These are phyloP conservation scores for Aspergillus japonicus DNA, from an alignment of 2,329 filamentous ascomycete genomes.

Conservation along the genomic window DNA sequence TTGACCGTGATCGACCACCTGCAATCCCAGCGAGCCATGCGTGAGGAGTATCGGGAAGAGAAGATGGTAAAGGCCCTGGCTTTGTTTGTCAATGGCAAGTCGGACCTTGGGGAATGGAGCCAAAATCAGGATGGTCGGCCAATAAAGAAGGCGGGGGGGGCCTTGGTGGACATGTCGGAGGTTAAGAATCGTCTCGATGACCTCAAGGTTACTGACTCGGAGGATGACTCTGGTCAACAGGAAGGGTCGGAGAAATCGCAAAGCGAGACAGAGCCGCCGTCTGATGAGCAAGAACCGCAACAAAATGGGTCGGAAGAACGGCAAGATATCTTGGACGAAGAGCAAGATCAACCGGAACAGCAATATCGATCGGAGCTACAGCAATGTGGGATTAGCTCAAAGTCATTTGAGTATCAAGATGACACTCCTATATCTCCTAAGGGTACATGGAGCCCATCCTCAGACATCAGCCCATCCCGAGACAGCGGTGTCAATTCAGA, in stretches of 20 bases:
- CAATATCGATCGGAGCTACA: neutral
- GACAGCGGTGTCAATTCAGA: neutral
- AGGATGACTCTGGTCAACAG: neutral
- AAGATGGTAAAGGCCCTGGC: constrained; percentile 24
- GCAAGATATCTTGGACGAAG: too few relatives aligned
- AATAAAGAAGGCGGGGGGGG: neutral
- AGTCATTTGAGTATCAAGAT: neutral
- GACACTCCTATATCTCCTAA: neutral
- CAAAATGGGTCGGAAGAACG: too few relatives aligned
- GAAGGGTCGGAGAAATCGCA: too few relatives aligned
- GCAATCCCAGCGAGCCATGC: constrained; percentile 20
- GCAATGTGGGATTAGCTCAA: neutral
- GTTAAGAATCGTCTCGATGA: neutral
- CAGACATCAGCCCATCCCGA: neutral
- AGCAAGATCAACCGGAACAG: too few relatives aligned
- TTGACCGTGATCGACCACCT: constrained; percentile 23
- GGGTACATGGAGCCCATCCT: neutral
- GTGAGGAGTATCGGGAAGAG: constrained; percentile 22
- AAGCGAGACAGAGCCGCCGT: too few relatives aligned
- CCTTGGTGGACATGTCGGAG: neutral
- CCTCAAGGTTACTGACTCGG: neutral
- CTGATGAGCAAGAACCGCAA: too few relatives aligned
- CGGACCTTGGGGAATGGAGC: constrained; percentile 20
- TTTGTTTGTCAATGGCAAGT: constrained; percentile 23
- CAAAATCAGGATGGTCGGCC: constrained; percentile 2